Evolutionary conservation across 139 green algal species (phyloP).

Genomic region (Dunaliella primolecta): DNA sequence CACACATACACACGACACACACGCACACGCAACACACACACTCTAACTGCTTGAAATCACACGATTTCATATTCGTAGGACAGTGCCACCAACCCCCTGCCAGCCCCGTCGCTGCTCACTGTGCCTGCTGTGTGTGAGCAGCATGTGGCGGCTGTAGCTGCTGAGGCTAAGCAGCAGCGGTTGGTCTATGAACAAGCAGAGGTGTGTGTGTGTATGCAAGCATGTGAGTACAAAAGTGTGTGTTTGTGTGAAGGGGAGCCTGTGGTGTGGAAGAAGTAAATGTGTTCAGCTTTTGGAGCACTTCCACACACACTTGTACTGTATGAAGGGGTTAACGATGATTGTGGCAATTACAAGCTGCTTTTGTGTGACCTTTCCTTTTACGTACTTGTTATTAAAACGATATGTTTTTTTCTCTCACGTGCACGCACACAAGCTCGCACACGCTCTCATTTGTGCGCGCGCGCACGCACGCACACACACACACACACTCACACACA

Average conservation of each 20-base stretch:
- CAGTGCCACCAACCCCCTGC: background rate
- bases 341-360: background rate
- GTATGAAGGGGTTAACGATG: background rate
- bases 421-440: background rate
- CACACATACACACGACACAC: background rate
- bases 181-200: background rate
- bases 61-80: too few species aligned
- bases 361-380: background rate
- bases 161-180: background rate
- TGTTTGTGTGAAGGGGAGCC: background rate
- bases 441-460: background rate
- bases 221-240: background rate
- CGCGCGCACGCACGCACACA: constrained; percentile 1
- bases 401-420: background rate
- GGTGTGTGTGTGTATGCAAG: background rate
- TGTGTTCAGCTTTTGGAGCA: background rate
- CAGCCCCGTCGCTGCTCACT: background rate
- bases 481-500: background rate
- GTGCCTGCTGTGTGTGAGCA: background rate
- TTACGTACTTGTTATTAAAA: background rate
- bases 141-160: background rate
- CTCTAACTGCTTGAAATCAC: background rate
- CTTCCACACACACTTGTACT: background rate
- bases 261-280: background rate
- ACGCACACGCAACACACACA: background rate